A percentile compares a stretch with the other conserved stretches of the same genome.
Evolutionary conservation across 139 green algal species (phyloP).

Genomic region (Ulvella scutata): DNA sequence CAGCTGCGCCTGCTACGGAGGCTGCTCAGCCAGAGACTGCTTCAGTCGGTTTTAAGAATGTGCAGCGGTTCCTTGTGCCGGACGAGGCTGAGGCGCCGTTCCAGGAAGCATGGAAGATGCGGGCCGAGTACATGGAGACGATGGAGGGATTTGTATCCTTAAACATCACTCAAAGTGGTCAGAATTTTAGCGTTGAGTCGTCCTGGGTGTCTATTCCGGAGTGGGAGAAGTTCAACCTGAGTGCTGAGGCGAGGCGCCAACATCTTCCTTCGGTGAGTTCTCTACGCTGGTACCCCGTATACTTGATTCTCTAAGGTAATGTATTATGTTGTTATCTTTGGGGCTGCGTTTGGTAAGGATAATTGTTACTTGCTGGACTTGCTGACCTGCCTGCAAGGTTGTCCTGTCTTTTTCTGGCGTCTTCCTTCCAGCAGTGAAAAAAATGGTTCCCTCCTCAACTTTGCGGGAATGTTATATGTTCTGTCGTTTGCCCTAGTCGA

Average conservation of each 20-base stretch:
- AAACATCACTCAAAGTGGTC: not conserved
- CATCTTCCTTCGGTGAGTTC: conserved; percentile 14
- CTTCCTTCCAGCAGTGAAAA: not conserved
- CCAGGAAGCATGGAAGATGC: not conserved
- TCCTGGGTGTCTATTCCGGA: conserved; percentile 14
- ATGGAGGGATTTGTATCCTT: not conserved
- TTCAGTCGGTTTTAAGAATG: not conserved
- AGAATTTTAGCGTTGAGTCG: conserved; percentile 4
- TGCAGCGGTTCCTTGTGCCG: not conserved
- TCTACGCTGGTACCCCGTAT: not conserved
- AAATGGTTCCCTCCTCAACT: no score
- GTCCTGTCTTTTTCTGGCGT: not conserved
- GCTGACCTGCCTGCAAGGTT: not conserved
- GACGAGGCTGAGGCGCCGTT: not conserved
- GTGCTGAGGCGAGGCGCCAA: not conserved
- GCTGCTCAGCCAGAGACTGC: not conserved
- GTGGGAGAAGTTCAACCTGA: conserved; percentile 17
- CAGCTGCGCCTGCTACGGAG: not conserved
- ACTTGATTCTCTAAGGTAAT: not conserved
- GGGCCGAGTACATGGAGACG: not conserved
- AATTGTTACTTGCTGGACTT: no score
- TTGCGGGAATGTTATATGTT: no score
- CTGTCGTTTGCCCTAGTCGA: no score
- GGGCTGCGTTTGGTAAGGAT: not conserved
- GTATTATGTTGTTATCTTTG: not conserved